Evolutionary conservation across 2,329 filamentous ascomycete genomes (phyloP), one percentile per base, ranked within the genome.

Genomic region (Penicillium brevicompactum): DNA sequence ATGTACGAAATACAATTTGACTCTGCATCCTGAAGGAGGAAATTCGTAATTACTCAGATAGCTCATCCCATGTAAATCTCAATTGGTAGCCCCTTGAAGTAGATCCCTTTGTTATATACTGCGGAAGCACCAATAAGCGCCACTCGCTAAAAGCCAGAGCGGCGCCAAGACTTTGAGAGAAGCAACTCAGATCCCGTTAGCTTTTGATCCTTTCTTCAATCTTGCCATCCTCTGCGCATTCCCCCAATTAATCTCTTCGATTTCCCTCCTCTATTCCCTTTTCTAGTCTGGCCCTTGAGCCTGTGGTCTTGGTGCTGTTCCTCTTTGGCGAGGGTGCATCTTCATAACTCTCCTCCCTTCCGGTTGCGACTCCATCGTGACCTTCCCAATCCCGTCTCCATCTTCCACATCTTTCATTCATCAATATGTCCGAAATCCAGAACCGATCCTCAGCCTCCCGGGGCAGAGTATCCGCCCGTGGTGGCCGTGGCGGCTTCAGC

Each of bases 381-480:
- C 59, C 55, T 68, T 59, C 59, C 53, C 57, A 46, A 61, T 64
- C 59, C 59, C 61, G 55, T 61, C 64, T 60, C 56, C 61, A 62
- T 67, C 60, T 61, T 60, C 67, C 60, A 60, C 63, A 70, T 73
- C 56, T 61, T 75, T 72, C 56, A 62, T 74, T 70, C 57, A 56
- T 78, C 76, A 74, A 75, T 80, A 97, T 97, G 94, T 96, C 94
- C 84, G 93, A 97, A 85, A 86, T 90, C 81, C 89, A 92, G 83
- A 85, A 89, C 79, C 86, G 92, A 84, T 84, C 89, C 75, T 84
- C 87, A 77, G 87, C 90, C 79, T 87, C 82, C 65, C 91, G 93
- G 80, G 92, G 93, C 80, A 89, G 94, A 85, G 91, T 91, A 81
- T 89, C 91, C 76, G 84, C 87, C 78, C 89, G 93, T 77, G 92